Evolutionary conservation across 169 alveolate genomes (phyloP), one percentile per base, ranked within the genome.

Genomic region (Plasmodium cynomolgi): DNA sequence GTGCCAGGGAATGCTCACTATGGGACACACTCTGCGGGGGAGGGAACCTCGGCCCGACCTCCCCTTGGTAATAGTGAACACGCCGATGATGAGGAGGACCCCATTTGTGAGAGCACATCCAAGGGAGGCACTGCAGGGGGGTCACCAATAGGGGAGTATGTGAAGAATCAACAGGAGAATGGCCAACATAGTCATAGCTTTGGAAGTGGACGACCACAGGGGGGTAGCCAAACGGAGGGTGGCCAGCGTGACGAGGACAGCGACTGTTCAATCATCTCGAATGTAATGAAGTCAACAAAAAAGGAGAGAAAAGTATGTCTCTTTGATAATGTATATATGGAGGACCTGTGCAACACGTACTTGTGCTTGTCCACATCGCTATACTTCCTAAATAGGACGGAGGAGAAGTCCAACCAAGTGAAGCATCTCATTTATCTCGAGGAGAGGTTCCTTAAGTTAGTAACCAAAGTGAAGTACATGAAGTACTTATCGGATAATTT

Each of bases 401-500:
- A 86, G 62, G 93, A 86, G 26, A 86, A 86, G 29, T 50, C 88
- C 11, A 77, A 77, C 29, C 81, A 56, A 86, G 81, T 86, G 62
- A 75, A 86, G 20, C 93, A 86, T 77, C 81, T 86, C 23, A 75
- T 58, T 23, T 56, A 77, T 86, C 72, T 86, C 68, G 93, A 86
- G 81, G 71, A 86, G 39, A 75, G 81, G 17, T 86, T 86, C 81
- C 47, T 86, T 13, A 37, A 77, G 81, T 75, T 86, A 77, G 71
- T 86, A 6, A 50, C 93, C 1, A 75, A 86, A 56, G 80, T 50
- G 62, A 86, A 77, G 34, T 86, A 86, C 44, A 86, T 86, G 93
- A 86, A 86, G 81, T 86, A 86, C 44, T 23, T 86, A n/a, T 86
- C 93, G 68, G 93, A 86, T 15, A 77, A 77, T 86, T 86, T 86